phyloP scores from a whole-genome alignment of 768 basidiomycete species.

The Serendipita sp. region DNA sequence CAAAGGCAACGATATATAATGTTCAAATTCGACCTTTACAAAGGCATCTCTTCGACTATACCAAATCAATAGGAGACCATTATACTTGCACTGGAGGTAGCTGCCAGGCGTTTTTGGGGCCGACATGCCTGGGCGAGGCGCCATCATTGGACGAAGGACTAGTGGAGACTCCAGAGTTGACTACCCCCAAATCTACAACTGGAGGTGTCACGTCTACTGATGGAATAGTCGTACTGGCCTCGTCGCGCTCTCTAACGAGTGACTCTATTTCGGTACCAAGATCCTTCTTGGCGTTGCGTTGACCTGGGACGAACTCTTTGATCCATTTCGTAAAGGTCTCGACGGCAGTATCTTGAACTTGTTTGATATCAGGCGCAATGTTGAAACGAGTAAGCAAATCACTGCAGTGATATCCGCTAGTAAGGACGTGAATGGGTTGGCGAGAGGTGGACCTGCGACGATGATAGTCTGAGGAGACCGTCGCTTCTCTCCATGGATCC shows the following conservation, averaged over 20 bases:
- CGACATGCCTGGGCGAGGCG: not conserved
- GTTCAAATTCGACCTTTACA: too few species aligned
- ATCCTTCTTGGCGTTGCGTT: not conserved
- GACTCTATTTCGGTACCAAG: not conserved
- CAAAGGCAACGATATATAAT: too few species aligned
- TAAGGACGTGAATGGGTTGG: slow-evolving; percentile 41
- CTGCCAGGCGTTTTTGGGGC: not conserved
- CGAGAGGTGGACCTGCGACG: slow-evolving; percentile 29
- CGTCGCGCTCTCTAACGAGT: not conserved
- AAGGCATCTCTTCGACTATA: too few species aligned
- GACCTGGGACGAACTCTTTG: slow-evolving; percentile 17
- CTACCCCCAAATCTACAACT: not conserved
- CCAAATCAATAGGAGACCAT: too few species aligned
- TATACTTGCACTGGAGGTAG: not conserved
- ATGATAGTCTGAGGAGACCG: slow-evolving; percentile 41
- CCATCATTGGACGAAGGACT: not conserved
- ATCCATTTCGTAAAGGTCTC: slow-evolving; percentile 43
- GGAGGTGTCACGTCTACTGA: not conserved
- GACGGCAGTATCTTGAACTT: slow-evolving; percentile 39
- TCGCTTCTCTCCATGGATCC: slow-evolving; percentile 59
- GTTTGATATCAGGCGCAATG: slow-evolving; percentile 34
- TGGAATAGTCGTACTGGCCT: not conserved
- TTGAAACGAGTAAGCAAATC: slow-evolving; percentile 33
- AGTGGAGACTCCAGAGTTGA: not conserved
- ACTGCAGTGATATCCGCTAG: slow-evolving; percentile 50